Evolutionary conservation across 2,329 filamentous ascomycete species (phyloP).

Genomic region (Colletotrichum tabaci): DNA sequence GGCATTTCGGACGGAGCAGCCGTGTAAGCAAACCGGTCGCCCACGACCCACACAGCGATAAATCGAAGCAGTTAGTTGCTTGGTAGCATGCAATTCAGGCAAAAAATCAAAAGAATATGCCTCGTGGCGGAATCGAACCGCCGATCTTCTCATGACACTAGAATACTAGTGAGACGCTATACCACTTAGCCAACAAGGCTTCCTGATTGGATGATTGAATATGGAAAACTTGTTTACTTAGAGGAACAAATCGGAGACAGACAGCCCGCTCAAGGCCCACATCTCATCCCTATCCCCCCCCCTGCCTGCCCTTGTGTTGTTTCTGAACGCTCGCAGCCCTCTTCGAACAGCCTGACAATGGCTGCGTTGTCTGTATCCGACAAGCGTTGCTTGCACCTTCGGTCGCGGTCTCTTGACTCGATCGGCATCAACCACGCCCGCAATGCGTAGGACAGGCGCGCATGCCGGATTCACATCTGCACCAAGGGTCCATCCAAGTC

Average conservation of each 20-base stretch:
- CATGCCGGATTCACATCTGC: too few species aligned
- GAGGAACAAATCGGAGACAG: too few species aligned
- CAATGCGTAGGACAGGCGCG: too few species aligned
- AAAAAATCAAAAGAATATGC: background rate
- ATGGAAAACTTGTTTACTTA: fast-evolving
- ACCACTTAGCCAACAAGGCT: conserved; percentile 39
- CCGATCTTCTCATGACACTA: conserved; percentile 36
- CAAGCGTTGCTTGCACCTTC: background rate
- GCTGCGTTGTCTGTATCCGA: background rate
- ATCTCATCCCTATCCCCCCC: background rate
- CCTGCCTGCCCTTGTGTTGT: background rate
- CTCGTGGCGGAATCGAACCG: conserved; percentile 37
- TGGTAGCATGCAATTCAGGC: background rate
- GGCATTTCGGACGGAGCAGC: too few species aligned
- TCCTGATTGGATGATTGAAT: background rate
- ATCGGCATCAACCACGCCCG: background rate
- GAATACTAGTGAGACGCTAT: conserved; percentile 38
- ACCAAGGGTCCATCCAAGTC: background rate
- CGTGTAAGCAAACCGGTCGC: too few species aligned
- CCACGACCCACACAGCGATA: too few species aligned
- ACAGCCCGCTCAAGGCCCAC: too few species aligned
- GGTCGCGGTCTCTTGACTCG: background rate
- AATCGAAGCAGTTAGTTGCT: too few species aligned
- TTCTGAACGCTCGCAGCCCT: background rate
- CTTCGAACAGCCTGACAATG: too few species aligned